These are phyloP conservation scores for Myriosclerotinia scirpicola DNA, from an alignment of 2,329 filamentous ascomycete genomes.

Conservation along the genomic window DNA sequence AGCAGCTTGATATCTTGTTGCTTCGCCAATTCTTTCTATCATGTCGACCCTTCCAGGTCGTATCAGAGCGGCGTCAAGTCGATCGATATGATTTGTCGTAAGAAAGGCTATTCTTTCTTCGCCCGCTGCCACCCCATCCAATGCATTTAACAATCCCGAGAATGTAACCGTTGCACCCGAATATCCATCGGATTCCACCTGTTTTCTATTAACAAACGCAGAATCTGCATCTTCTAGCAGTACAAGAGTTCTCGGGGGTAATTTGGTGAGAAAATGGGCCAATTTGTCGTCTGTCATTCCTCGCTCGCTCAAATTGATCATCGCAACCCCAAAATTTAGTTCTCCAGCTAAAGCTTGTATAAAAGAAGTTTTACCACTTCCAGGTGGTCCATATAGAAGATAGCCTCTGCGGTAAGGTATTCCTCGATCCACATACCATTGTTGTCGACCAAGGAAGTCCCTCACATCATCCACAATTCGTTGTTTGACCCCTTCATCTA, in stretches of 20 bases:
- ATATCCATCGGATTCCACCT: conserved; percentile 49
- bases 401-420: conserved; percentile 78
- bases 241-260: conserved; percentile 55
- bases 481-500: conserved; percentile 72
- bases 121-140: conserved; percentile 90
- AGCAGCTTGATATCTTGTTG: conserved; percentile 78
- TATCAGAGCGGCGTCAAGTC: conserved; percentile 81
- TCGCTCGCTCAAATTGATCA: conserved; percentile 51
- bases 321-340: conserved; percentile 53
- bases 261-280: conserved; percentile 49
- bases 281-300: conserved; percentile 60
- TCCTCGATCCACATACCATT: conserved; percentile 82
- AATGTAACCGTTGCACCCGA: conserved; percentile 61
- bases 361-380: conserved; percentile 84
- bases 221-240: conserved; percentile 58
- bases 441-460: conserved; percentile 62
- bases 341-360: conserved; percentile 87
- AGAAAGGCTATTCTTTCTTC: conserved; percentile 94
- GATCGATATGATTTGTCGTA: conserved; percentile 92
- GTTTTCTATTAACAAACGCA: conserved; percentile 54
- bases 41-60: conserved; percentile 91
- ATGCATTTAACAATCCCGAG: conserved; percentile 80
- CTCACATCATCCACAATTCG: conserved; percentile 51
- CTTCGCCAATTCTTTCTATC: conserved; percentile 86
- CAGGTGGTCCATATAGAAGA: conserved; percentile 74